phyloP scores from a whole-genome alignment of 306 rosid genomes.

The Rosa chinensis region DNA sequence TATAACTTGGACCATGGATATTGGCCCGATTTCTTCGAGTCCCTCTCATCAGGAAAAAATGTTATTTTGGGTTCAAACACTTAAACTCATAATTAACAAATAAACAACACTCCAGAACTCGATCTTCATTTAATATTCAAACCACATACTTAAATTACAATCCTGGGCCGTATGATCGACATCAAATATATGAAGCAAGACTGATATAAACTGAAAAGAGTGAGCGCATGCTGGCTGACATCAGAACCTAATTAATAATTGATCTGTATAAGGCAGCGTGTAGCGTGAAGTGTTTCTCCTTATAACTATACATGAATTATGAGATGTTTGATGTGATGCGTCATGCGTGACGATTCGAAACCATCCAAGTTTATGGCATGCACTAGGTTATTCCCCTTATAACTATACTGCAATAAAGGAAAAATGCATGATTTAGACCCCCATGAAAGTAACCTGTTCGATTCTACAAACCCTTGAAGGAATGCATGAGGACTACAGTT shows the following conservation, averaged over 20 bases:
- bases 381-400: not conserved
- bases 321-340: slow-evolving; percentile 21
- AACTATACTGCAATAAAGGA: not conserved
- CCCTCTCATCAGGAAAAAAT: no score
- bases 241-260: slow-evolving; percentile 1
- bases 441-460: not conserved
- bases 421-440: not conserved
- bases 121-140: not conserved
- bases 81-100: not conserved
- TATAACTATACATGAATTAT: not conserved
- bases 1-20: no score
- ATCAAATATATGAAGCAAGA: not conserved
- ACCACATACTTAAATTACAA: not conserved
- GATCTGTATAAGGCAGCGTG: not conserved
- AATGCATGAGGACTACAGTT: not conserved
- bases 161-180: not conserved
- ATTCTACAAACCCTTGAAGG: not conserved
- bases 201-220: not conserved
- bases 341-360: slow-evolving; percentile 16
- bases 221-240: not conserved
- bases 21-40: no score
- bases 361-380: slow-evolving; percentile 1
- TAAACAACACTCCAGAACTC: not conserved
- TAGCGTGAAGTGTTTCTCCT: slow-evolving; percentile 4
- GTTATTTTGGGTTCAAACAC: no score